These are phyloP conservation scores for Ophiostoma australiae DNA, from an alignment of 2,329 filamentous ascomycete species.

Conservation along the genomic window DNA sequence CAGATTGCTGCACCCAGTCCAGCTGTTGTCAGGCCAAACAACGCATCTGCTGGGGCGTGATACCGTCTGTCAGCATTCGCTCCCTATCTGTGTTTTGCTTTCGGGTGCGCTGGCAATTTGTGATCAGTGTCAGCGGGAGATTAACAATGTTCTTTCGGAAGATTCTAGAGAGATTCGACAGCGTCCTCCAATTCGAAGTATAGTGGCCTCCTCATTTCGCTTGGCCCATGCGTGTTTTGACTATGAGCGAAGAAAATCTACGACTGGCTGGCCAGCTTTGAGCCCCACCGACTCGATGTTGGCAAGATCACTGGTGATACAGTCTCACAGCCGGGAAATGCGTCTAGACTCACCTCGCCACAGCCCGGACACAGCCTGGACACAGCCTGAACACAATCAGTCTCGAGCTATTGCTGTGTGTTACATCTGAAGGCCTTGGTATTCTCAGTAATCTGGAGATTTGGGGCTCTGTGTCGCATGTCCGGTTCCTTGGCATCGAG, in stretches of 20 bases:
- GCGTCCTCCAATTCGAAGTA: neutral
- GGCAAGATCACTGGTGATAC: neutral
- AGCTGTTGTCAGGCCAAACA: neutral
- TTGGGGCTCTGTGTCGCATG: neutral
- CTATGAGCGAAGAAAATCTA: neutral
- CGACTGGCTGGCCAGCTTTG: neutral
- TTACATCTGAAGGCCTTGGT: neutral
- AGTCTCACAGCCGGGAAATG: neutral
- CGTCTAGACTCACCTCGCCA: neutral
- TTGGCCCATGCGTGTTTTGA: neutral
- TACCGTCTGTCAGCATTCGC: neutral
- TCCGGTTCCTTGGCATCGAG: neutral
- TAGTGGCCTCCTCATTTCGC: slow-evolving; percentile 3
- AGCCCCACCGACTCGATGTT: neutral
- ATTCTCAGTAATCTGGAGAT: slow-evolving; percentile 1
- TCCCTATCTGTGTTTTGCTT: neutral
- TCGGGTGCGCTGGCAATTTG: too few species aligned
- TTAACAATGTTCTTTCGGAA: neutral
- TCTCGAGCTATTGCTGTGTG: neutral
- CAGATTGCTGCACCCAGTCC: neutral
- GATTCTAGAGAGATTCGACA: neutral
- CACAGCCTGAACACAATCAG: neutral
- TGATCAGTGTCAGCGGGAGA: neutral
- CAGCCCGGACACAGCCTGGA: neutral
- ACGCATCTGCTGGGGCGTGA: neutral